Percentiles rank a stretch among this genome's conserved stretches.
phyloP scores from a whole-genome alignment of 129 eudicot species.

The Cynara cardunculus region DNA sequence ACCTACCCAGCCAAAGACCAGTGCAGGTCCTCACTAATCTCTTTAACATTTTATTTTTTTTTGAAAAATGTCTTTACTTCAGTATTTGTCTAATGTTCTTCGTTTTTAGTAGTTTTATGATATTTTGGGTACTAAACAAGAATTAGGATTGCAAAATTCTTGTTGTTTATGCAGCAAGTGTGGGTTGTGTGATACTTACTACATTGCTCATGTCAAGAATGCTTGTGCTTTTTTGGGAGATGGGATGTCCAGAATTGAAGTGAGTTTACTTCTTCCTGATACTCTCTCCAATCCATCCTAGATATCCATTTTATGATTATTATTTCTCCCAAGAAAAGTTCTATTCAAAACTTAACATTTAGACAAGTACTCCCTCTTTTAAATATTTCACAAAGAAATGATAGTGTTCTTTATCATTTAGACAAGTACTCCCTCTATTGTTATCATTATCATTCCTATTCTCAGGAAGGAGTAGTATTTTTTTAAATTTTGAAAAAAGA shows the following conservation, averaged over 20 bases:
- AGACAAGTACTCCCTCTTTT: neutral
- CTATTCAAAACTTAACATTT: neutral
- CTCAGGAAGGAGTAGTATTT: no score
- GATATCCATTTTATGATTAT: neutral
- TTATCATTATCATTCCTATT: no score
- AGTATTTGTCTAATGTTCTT: neutral
- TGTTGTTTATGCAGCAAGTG: slow-evolving; percentile 57
- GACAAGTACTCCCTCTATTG: neutral
- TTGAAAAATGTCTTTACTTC: neutral
- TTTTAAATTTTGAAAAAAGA: no score
- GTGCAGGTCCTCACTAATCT: slow-evolving; percentile 56
- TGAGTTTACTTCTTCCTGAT: slow-evolving; percentile 25
- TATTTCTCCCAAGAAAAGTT: neutral
- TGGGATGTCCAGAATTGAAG: slow-evolving; percentile 97
- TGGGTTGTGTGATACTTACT: slow-evolving; percentile 89
- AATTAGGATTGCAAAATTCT: slow-evolving; percentile 1
- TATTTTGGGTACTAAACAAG: neutral
- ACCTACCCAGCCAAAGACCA: slow-evolving; percentile 94
- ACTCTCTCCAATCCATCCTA: no score
- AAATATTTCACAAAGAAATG: no score
- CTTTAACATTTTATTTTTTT: neutral
- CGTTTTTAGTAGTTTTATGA: neutral
- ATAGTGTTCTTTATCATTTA: neutral
- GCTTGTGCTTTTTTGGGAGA: slow-evolving; percentile 98
- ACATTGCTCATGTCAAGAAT: slow-evolving; percentile 95